Base-by-base conservation (phyloP, 768 basidiomycete species). In the Phlegmacium glaucopus region DNA sequence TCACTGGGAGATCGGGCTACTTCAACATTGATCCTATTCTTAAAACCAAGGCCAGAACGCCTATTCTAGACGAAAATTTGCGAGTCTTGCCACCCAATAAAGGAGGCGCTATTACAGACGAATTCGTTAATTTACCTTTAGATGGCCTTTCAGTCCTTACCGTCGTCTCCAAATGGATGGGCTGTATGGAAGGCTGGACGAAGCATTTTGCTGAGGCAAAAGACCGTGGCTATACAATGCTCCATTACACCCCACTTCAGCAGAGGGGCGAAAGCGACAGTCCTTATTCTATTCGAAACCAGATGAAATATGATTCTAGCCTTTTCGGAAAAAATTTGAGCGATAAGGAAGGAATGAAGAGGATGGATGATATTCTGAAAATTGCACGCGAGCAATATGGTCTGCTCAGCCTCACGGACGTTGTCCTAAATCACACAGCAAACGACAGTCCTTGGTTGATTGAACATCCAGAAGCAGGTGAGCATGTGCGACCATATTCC, bases 161-260 rank as follows among this genome's bases (percentile, higher is more conserved):
- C 4, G 76, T 95, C 32, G 84, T 99, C 38, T 95, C 94, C 1
- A 99, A 99, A 65, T 99, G 96, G 96, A 96, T 97, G 91, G 95
- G 94, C 2, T 77, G 86, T 1, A 66, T 91, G 29, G 65, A 72
- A 9, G 72, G 83, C 26, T 98, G 96, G 96, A 74, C 69, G 37
- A 74, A 76, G 3, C 82, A 90, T 61, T 90, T 96, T 54, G 75
- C 78, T 41, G 92, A 94, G 67, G 89, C 92, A 9, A 80, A 83
- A 44, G 77, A 90, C 44, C 76, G 95, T 40, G 95, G 96, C 1
- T 99, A 99, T 72, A 99, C 94, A 43, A 96, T 98, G 92, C 71
- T 99, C 36, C 96, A 99, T 61, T 99, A 88, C 74, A 90, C 95
- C 0, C 96, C 96, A 0, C 72, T 99, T 6, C 95, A 99, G 67